A percentile compares a stretch with the other conserved stretches of the same genome.
These are phyloP conservation scores for Pseudopithomyces chartarum DNA, from an alignment of 2,329 filamentous ascomycete genomes.

Conservation along the genomic window DNA sequence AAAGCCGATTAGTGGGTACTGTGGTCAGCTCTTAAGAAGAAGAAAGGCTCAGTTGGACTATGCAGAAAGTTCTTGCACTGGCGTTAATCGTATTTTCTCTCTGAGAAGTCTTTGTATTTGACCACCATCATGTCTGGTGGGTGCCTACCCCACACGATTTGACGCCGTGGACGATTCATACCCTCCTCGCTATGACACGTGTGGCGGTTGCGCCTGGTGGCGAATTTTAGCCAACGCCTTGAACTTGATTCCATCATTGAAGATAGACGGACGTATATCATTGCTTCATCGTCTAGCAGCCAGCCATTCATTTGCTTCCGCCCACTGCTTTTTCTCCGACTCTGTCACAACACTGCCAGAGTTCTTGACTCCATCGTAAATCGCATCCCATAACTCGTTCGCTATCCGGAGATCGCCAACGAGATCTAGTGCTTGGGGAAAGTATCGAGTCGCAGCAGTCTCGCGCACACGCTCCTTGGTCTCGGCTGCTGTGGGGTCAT, in stretches of 20 bases:
- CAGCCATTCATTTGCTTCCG: conserved; percentile 66
- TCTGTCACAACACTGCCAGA: conserved; percentile 53
- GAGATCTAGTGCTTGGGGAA: conserved; percentile 65
- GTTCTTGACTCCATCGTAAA: conserved; percentile 63
- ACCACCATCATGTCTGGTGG: not conserved
- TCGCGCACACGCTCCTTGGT: conserved; percentile 57
- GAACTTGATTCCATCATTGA: not conserved
- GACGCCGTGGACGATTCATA: not conserved
- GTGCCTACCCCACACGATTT: not conserved
- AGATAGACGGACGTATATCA: not conserved
- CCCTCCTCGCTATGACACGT: not conserved
- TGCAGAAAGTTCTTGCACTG: not conserved
- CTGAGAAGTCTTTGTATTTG: not conserved
- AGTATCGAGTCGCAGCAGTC: conserved; percentile 62
- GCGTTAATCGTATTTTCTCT: not conserved
- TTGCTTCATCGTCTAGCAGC: conserved; percentile 29
- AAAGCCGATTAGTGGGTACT: too few species aligned
- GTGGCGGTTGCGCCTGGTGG: not conserved
- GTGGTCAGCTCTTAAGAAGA: not conserved
- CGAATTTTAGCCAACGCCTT: not conserved
- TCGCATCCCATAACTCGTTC: conserved; percentile 69
- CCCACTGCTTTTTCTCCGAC: conserved; percentile 58
- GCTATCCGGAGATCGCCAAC: conserved; percentile 62
- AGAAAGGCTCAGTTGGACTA: too few species aligned
- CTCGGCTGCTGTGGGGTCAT: conserved; percentile 58